A percentile compares a stretch with the other conserved stretches of the same genome.
Evolutionary conservation across 257 asterid species (phyloP).

Genomic region (Lavandula angustifolia): DNA sequence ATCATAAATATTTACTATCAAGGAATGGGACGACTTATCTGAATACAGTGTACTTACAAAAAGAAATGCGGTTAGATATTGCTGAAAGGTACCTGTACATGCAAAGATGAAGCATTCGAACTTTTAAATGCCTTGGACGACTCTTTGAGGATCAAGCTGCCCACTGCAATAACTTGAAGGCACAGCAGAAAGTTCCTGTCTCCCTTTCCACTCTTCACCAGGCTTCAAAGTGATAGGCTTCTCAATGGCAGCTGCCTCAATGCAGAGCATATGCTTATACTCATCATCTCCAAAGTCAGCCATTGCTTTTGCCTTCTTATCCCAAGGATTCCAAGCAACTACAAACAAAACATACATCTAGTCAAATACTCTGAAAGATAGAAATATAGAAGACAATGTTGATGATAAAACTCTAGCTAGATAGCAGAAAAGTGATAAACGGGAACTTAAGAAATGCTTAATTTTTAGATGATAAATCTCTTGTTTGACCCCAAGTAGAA

Average conservation of each 20-base stretch:
- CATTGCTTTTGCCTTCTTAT: conserved; percentile 59
- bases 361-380: conserved; percentile 19
- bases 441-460: conserved; percentile 1
- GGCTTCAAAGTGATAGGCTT: conserved; percentile 70
- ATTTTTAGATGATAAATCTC: conserved; percentile 3
- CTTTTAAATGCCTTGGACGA: conserved; percentile 67
- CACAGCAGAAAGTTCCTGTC: conserved; percentile 77
- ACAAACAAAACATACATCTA: conserved; percentile 28
- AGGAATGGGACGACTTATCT: neutral
- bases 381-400: conserved; percentile 16
- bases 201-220: conserved; percentile 84
- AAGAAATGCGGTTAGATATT: conserved; percentile 2
- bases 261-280: conserved; percentile 78
- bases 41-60: neutral
- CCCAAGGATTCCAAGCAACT: conserved; percentile 99
- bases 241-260: conserved; percentile 77
- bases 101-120: conserved; percentile 36
- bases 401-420: neutral
- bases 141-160: conserved; percentile 92
- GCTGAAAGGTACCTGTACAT: conserved; percentile 55
- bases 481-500: neutral
- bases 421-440: neutral
- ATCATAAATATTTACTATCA: too few species aligned
- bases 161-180: conserved; percentile 95
- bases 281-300: conserved; percentile 76